phyloP scores from a whole-genome alignment of 768 basidiomycete species.

The Trichaptum fuscoviolaceum region DNA sequence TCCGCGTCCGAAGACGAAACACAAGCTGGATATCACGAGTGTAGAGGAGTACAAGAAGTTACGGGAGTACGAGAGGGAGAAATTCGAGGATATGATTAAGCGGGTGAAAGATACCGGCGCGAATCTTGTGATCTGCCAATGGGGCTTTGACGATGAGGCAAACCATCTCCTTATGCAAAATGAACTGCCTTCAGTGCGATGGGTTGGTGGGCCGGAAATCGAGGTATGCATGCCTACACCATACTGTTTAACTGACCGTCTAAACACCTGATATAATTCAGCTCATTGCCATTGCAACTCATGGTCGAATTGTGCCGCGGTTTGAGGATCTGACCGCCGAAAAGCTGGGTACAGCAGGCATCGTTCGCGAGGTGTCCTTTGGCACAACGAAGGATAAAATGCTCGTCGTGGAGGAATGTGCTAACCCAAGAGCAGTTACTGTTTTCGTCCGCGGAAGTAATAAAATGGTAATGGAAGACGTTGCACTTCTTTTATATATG shows the following conservation, averaged over 20 bases:
- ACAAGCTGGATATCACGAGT: constrained; percentile 93
- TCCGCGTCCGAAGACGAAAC: constrained; percentile 98
- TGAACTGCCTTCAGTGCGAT: constrained; percentile 92
- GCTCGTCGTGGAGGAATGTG: constrained; percentile 98
- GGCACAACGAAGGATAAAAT: constrained; percentile 99
- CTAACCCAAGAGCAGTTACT: constrained; percentile 93
- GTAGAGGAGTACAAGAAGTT: constrained; percentile 97
- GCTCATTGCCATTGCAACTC: constrained; percentile 97
- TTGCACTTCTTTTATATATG: not conserved
- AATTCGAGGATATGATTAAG: constrained; percentile 96
- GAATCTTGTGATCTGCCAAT: constrained; percentile 98
- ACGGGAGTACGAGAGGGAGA: constrained; percentile 91
- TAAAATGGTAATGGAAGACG: constrained; percentile 78
- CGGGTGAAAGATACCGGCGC: constrained; percentile 94
- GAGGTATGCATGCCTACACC: constrained; percentile 51
- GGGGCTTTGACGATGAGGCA: constrained; percentile 99
- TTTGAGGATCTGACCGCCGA: constrained; percentile 92
- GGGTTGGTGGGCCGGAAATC: constrained; percentile 99
- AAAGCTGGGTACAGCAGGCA: constrained; percentile 90
- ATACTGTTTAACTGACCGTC: not conserved
- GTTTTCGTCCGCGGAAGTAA: constrained; percentile 97
- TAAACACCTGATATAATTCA: constrained; percentile 25
- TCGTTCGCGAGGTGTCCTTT: constrained; percentile 92
- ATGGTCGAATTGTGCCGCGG: constrained; percentile 95
- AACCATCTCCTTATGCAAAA: constrained; percentile 98